phyloP scores from a whole-genome alignment of 139 green algal genomes.

The Yamagishiella unicocca region DNA sequence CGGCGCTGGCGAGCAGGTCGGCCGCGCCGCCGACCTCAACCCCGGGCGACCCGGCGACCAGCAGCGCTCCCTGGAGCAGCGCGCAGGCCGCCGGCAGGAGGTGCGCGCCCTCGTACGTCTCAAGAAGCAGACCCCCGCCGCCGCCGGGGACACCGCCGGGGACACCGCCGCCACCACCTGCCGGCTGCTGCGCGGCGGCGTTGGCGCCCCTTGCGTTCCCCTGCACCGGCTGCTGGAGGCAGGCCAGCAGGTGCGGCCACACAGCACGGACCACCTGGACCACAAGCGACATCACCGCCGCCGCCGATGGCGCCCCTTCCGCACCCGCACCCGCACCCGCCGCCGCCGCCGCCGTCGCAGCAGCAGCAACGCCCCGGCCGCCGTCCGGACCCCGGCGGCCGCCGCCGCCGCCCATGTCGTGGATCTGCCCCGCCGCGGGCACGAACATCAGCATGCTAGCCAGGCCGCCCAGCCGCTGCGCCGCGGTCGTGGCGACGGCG shows the following conservation, averaged over 20 bases:
- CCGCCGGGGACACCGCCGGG: not conserved
- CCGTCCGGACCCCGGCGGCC: not conserved
- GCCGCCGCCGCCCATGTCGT: slow-evolving; percentile 16
- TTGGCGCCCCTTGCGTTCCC: not conserved
- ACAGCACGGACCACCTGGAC: not conserved
- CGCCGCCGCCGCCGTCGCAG: not conserved
- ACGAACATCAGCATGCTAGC: slow-evolving; percentile 35
- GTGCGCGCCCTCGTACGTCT: slow-evolving; percentile 32
- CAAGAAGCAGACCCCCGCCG: slow-evolving; percentile 13
- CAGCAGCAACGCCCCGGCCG: not conserved
- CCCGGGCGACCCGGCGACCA: not conserved
- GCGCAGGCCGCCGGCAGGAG: slow-evolving; percentile 35
- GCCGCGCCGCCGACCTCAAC: not conserved
- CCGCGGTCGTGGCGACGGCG: not conserved
- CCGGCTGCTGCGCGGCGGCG: not conserved
- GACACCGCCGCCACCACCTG: not conserved
- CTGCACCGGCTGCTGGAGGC: not conserved
- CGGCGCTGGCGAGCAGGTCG: slow-evolving; percentile 41
- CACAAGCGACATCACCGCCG: not conserved
- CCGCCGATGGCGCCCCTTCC: not conserved
- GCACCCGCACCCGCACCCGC: not conserved
- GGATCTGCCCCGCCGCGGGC: slow-evolving; percentile 19
- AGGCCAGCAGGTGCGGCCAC: slow-evolving; percentile 4
- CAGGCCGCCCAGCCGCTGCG: slow-evolving; percentile 22
- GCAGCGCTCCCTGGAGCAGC: slow-evolving; percentile 26